These are phyloP conservation scores for Wickerhamiella bombiphila DNA, from an alignment of 805 yeast genomes.

Conservation along the genomic window DNA sequence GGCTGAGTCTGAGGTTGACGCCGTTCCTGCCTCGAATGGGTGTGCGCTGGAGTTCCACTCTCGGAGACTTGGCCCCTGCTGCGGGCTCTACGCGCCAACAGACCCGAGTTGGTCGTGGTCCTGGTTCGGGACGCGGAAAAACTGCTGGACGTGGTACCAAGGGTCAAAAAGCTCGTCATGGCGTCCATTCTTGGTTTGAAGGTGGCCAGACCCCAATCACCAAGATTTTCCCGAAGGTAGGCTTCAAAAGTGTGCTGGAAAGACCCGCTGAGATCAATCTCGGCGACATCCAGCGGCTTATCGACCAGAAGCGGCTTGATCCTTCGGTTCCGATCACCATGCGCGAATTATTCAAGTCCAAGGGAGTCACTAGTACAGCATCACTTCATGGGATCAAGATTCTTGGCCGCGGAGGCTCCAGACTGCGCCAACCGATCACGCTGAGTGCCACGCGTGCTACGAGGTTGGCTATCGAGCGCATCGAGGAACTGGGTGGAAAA, in stretches of 20 bases:
- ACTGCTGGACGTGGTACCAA: slow-evolving; percentile 96
- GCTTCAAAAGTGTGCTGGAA: slow-evolving; percentile 40
- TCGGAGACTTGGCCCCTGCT: slow-evolving; percentile 21
- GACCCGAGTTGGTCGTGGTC: slow-evolving; percentile 86
- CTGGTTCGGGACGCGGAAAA: slow-evolving; percentile 75
- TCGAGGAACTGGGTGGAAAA: slow-evolving; percentile 60
- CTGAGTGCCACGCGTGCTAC: slow-evolving; percentile 80
- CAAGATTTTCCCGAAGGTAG: slow-evolving; percentile 73
- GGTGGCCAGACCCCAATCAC: slow-evolving; percentile 97
- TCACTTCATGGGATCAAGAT: slow-evolving; percentile 65
- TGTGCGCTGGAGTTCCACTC: slow-evolving; percentile 4
- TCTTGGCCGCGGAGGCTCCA: slow-evolving; percentile 44
- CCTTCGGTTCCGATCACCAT: slow-evolving; percentile 44
- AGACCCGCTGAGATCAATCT: slow-evolving; percentile 41
- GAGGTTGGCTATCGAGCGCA: slow-evolving; percentile 49
- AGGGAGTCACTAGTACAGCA: slow-evolving; percentile 47
- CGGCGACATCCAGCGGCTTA: slow-evolving; percentile 53
- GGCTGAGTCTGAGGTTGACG: no score
- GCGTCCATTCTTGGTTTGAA: slow-evolving; percentile 86
- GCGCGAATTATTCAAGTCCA: slow-evolving; percentile 58
- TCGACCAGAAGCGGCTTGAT: slow-evolving; percentile 50
- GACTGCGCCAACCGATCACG: slow-evolving; percentile 40
- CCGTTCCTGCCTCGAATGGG: neutral
- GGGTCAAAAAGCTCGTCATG: slow-evolving; percentile 94
- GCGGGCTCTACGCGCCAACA: slow-evolving; percentile 22